Evolutionary conservation across 140 eudicot species (phyloP).

Genomic region (Ambrosia hybrid): DNA sequence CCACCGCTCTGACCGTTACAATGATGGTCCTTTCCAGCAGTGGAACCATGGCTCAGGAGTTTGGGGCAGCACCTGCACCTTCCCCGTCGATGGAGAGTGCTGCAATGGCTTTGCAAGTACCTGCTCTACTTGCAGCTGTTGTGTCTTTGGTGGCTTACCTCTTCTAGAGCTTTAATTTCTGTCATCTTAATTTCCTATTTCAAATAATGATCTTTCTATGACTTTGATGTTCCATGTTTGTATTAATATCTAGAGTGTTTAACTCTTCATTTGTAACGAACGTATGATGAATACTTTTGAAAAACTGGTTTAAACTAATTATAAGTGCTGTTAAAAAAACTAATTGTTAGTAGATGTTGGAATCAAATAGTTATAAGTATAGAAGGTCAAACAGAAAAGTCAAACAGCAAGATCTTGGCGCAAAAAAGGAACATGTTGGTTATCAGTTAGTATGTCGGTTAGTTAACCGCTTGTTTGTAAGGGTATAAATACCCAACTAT

Average conservation of each 20-base stretch:
- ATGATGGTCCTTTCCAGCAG: conserved; percentile 28
- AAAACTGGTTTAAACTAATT: neutral
- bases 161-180: conserved; percentile 31
- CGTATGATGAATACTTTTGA: neutral
- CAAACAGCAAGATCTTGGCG: too few relatives aligned
- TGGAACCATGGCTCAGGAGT: conserved; percentile 38
- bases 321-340: too few relatives aligned
- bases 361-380: too few relatives aligned
- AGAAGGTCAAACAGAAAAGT: too few relatives aligned
- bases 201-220: neutral
- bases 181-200: conserved; percentile 2
- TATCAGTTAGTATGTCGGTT: too few relatives aligned
- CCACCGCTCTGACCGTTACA: conserved; percentile 26
- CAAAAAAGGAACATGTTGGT: too few relatives aligned
- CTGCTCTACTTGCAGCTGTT: conserved; percentile 31
- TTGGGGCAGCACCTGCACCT: conserved; percentile 49
- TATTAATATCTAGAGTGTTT: conserved; percentile 14
- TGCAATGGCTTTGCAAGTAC: conserved; percentile 37
- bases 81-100: conserved; percentile 45
- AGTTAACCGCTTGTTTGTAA: too few relatives aligned
- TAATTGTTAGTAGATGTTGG: too few relatives aligned
- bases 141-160: conserved; percentile 35
- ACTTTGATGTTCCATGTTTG: conserved; percentile 14
- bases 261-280: neutral
- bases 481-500: too few relatives aligned